These are phyloP conservation scores for Myotisia sp. DNA, from an alignment of 2,329 filamentous ascomycete genomes.

Conservation along the genomic window DNA sequence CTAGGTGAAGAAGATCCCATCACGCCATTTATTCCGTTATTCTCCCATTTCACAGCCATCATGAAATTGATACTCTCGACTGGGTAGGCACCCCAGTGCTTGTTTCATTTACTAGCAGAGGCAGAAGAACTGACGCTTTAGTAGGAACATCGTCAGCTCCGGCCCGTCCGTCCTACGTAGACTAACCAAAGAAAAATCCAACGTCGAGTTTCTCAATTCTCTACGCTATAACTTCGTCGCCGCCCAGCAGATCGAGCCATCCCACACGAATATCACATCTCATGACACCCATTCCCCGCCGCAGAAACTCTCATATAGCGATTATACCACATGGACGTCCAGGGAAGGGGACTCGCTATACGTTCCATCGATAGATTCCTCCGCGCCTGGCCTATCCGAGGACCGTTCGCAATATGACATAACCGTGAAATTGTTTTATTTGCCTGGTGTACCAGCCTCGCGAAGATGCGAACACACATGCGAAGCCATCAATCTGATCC, in stretches of 20 bases:
- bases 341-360: constrained; percentile 47
- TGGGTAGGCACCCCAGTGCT: constrained; percentile 41
- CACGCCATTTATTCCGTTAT: too few relatives aligned
- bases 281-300: constrained; percentile 8
- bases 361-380: constrained; percentile 64
- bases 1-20: too few relatives aligned
- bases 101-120: too few relatives aligned
- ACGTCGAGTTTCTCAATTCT: constrained; percentile 80
- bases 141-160: constrained; percentile 68
- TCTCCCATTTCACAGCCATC: too few relatives aligned
- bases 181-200: constrained; percentile 65
- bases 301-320: constrained; percentile 14
- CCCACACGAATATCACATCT: constrained; percentile 18
- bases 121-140: not conserved
- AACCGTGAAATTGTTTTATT: constrained; percentile 88
- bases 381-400: constrained; percentile 57
- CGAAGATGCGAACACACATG: constrained; percentile 55
- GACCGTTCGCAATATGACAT: constrained; percentile 80
- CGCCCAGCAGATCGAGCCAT: constrained; percentile 47
- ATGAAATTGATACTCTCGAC: constrained; percentile 78
- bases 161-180: constrained; percentile 74
- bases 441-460: constrained; percentile 53
- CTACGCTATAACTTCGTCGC: constrained; percentile 70
- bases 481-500: constrained; percentile 67
- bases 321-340: constrained; percentile 51